These are phyloP conservation scores for Trichoderma atroviride DNA, from an alignment of 2,329 filamentous ascomycete genomes.

Conservation along the genomic window DNA sequence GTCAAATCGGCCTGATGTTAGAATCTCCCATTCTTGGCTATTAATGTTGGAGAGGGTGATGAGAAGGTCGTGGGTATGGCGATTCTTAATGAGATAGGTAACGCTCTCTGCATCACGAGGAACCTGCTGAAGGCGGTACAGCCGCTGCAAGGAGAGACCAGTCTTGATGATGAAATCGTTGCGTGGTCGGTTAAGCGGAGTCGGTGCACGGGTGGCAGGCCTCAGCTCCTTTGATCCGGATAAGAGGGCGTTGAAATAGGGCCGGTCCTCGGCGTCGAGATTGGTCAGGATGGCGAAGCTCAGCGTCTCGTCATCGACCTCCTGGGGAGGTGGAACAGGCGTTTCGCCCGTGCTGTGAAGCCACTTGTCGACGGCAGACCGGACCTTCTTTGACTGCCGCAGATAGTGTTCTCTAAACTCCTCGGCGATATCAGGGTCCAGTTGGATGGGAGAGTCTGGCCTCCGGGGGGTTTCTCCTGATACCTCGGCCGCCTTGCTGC, in stretches of 20 bases:
- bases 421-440: conserved; percentile 92
- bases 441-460: conserved; percentile 66
- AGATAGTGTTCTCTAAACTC: conserved; percentile 93
- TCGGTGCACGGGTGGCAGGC: conserved; percentile 65
- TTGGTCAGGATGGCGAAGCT: conserved; percentile 93
- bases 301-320: conserved; percentile 91
- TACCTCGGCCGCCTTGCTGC: conserved; percentile 60
- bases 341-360: conserved; percentile 77
- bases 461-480: conserved; percentile 63
- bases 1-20: conserved; percentile 91
- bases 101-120: conserved; percentile 86
- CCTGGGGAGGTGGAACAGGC: conserved; percentile 75
- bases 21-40: conserved; percentile 92
- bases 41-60: conserved; percentile 87
- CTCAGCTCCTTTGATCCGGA: conserved; percentile 61
- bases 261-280: conserved; percentile 72
- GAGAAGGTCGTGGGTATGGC: conserved; percentile 79
- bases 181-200: conserved; percentile 65
- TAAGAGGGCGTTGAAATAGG: conserved; percentile 80
- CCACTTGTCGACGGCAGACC: conserved; percentile 89
- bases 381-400: conserved; percentile 88
- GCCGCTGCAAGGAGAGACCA: conserved; percentile 76
- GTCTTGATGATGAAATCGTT: conserved; percentile 75
- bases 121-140: conserved; percentile 73
- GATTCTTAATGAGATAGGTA: conserved; percentile 83